Evolutionary conservation across 768 basidiomycete genomes (phyloP), one percentile per base, ranked within the genome.

Genomic region (Trametes villosa): DNA sequence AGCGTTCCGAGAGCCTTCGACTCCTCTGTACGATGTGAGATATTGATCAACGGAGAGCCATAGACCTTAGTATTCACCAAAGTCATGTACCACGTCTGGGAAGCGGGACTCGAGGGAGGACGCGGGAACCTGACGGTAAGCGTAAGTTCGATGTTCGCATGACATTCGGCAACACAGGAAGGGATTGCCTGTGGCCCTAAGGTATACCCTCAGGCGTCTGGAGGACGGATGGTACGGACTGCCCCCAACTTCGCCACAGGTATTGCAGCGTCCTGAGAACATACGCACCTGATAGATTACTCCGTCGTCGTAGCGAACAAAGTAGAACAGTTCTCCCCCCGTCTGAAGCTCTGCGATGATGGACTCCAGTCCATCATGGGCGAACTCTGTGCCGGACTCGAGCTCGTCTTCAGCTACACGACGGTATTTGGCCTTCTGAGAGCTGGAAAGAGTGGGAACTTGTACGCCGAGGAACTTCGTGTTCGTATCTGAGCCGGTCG

Each of bases 291-390:
- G 85, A 65, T 82, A 78, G 12, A 81, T 79, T 29, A 84, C 79
- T n/a, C 86, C 88, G 47, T 80, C 80, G 45, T 75, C 71, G 63
- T 80, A 82, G 34, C 83, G 80, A 42, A 84, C 89, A 72, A 81
- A 92, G 69, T 86, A 90, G 67, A 79, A 88, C 18, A 76, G 68
- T n/a, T 71, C 68, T 22, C 64, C 67, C 8, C 68, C 72, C 5
- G 79, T 72, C 12, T 64, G 53, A 60, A 81, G 79, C 68, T 89
- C 86, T 8, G 88, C 88, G 59, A 90, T 79, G 27, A 91, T 76
- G 62, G 47, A 20, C 3, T 65, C 57, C 26, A 67, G 40, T n/a
- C 65, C 63, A 9, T 55, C 59, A 17, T 60, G 44, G 4, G 57
- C 41, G 44, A 60, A 67, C 41, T 59, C 59, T 15, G 57, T 59